A percentile compares a stretch with the other conserved stretches of the same genome.
Conservation (phyloP, 768 basidiomycete genomes). For the Boletus tomentosulus region DNA sequence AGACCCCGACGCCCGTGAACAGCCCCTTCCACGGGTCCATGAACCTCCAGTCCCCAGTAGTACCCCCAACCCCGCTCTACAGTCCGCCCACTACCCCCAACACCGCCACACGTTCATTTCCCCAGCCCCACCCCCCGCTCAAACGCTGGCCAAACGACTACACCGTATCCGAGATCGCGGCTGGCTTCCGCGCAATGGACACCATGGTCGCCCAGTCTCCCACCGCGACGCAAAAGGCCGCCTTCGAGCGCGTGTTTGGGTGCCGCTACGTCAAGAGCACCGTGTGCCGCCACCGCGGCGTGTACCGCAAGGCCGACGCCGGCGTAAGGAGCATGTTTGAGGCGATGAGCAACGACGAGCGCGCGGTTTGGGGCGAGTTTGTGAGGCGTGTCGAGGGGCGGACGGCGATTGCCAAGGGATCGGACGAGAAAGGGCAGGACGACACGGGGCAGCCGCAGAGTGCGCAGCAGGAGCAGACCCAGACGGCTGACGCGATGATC, state of each 20-base stretch:
- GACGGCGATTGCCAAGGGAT: conserved; percentile 28
- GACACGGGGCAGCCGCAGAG: conserved; percentile 12
- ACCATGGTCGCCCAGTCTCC: conserved; percentile 30
- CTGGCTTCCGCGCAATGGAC: conserved; percentile 54
- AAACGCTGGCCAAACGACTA: conserved; percentile 80
- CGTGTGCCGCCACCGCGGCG: conserved; percentile 65
- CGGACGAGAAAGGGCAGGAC: conserved; percentile 18
- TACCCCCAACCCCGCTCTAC: conserved; percentile 20
- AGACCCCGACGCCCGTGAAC: conserved; percentile 10
- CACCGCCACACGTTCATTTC: conserved; percentile 31
- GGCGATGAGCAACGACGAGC: conserved; percentile 48
- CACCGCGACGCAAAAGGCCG: conserved; percentile 56
- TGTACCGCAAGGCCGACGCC: conserved; percentile 56
- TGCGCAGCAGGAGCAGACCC: conserved; percentile 12
- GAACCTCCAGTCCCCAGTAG: conserved; percentile 17
- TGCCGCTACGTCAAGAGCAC: conserved; percentile 72
- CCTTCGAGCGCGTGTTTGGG: conserved; percentile 69
- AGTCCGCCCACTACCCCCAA: conserved; percentile 17
- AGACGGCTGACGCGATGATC: conserved; percentile 19
- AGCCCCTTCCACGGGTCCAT: conserved; percentile 17
- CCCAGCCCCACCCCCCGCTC: conserved; percentile 58
- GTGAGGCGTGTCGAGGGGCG: conserved; percentile 58
- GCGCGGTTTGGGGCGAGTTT: conserved; percentile 67
- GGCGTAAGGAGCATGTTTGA: conserved; percentile 49
- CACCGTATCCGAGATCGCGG: conserved; percentile 60